phyloP scores from a whole-genome alignment of 2,329 filamentous ascomycete species.

The Coniosporium tulheliwenetii region DNA sequence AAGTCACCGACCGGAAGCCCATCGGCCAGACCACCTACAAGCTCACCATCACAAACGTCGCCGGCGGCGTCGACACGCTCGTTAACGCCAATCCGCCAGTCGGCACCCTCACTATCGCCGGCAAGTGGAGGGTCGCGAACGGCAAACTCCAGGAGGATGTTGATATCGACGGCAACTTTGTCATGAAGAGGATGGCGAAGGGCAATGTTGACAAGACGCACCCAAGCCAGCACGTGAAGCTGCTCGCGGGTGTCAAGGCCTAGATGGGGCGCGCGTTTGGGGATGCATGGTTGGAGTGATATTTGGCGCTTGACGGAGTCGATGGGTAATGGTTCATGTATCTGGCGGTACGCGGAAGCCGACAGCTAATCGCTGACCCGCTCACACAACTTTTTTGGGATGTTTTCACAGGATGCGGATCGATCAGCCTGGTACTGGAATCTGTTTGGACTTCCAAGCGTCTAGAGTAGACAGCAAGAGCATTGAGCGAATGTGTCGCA shows the following conservation, averaged over 20 bases:
- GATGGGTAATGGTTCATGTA: too few relatives aligned
- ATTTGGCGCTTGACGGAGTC: too few relatives aligned
- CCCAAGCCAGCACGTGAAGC: conserved; percentile 18
- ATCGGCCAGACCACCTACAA: conserved; percentile 24
- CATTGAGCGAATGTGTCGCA: too few relatives aligned
- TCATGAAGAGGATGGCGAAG: conserved; percentile 27
- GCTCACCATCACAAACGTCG: conserved; percentile 21
- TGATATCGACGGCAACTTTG: conserved; percentile 24
- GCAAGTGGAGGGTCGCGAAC: conserved; percentile 19
- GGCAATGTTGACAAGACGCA: conserved; percentile 24
- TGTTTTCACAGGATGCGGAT: too few relatives aligned
- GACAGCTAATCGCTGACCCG: too few relatives aligned
- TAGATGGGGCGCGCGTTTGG: too few relatives aligned
- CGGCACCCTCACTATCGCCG: conserved; percentile 20
- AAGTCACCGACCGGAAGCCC: conserved; percentile 22
- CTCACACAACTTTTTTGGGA: too few relatives aligned
- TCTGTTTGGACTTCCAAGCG: too few relatives aligned
- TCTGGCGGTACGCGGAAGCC: too few relatives aligned
- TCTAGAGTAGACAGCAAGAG: too few relatives aligned
- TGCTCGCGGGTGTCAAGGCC: conserved; percentile 12
- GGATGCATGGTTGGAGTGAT: too few relatives aligned
- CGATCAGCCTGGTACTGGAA: too few relatives aligned
- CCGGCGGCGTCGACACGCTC: conserved; percentile 18
- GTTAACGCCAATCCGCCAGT: conserved; percentile 23
- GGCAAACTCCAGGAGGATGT: conserved; percentile 20